These are phyloP conservation scores for Populus nigra DNA, from an alignment of 345 rosid genomes.

Conservation along the genomic window DNA sequence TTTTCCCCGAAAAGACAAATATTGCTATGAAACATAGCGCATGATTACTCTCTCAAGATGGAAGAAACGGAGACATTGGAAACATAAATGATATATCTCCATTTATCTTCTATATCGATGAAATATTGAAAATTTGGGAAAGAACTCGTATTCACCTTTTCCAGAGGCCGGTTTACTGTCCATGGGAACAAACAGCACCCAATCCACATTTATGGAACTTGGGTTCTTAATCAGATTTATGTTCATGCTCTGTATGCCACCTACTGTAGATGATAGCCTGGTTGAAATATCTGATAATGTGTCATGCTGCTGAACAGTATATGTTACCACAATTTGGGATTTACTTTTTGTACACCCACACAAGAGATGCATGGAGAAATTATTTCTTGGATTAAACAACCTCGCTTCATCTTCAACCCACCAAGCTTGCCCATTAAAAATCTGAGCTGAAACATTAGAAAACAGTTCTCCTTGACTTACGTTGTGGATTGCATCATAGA, in stretches of 20 bases:
- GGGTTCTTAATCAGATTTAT: conserved; percentile 18
- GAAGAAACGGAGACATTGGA: too few relatives aligned
- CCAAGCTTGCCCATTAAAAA: conserved; percentile 51
- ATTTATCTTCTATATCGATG: too few relatives aligned
- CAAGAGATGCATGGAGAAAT: conserved; percentile 35
- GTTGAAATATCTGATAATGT: conserved; percentile 35
- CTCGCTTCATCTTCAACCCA: conserved; percentile 26
- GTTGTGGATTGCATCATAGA: conserved; percentile 36
- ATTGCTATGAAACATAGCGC: too few relatives aligned
- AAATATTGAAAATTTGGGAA: background rate
- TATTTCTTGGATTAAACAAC: background rate
- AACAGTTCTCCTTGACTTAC: conserved; percentile 35
- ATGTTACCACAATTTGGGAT: conserved; percentile 45
- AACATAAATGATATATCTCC: background rate
- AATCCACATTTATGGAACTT: conserved; percentile 23
- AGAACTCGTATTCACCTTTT: conserved; percentile 28
- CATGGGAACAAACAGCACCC: conserved; percentile 53
- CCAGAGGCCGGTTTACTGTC: conserved; percentile 23
- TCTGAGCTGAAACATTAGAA: conserved; percentile 21
- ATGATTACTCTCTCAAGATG: too few relatives aligned
- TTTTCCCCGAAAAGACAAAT: too few relatives aligned
- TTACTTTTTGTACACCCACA: conserved; percentile 48
- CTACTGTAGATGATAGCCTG: conserved; percentile 29
- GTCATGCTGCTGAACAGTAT: conserved; percentile 56
- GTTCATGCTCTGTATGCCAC: conserved; percentile 38